Evolutionary conservation across 768 basidiomycete genomes (phyloP), one percentile per base, ranked within the genome.

Genomic region (Leccinum pellstonianum): DNA sequence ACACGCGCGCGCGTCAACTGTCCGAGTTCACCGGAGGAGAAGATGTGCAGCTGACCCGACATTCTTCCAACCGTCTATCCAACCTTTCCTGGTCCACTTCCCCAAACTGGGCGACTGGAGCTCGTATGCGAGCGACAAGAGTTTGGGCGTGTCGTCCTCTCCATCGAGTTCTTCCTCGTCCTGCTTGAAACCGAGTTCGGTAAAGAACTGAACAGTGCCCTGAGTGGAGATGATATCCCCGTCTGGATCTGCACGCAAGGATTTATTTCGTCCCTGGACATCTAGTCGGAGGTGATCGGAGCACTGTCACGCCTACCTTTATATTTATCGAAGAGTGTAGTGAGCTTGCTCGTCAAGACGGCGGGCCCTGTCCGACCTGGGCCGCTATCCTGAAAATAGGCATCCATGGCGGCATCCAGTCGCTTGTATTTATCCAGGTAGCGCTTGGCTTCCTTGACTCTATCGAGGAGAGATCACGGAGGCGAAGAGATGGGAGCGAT

Each of bases 101-200:
- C 90, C 92, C 54, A 95, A 77, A 60, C 76, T 67, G 0, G 88
- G 88, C 5, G 90, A 90, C 68, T 89, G 87, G 25, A 93, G 81
- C 66, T 93, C 90, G 66, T 81, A 91, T 9, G 93, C 93, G 43
- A 96, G 77, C 5, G 89, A 85, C 47, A 95, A 81, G 54, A 95
- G 77, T 8, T 67, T 70, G 12, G 93, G 90, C 23, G 91, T 86
- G 66, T 95, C 90, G 62, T 92, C 91, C 1, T 90, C 77, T 15
- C 91, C 85, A 1, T 68, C 75, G 1, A 92, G 76, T 65, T 90
- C 90, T 64, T 83, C 76, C 7, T 66, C 69, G 35, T 68, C 64
- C 43, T 66, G 69, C 9, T 60, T 69, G 65, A 71, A 69, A 12
- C 68, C 68, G 3, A 70, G 59, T 1, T 70, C 69, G 35, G 62